These are phyloP conservation scores for Coprinellus micaceus DNA, from an alignment of 768 basidiomycete species.

Conservation along the genomic window DNA sequence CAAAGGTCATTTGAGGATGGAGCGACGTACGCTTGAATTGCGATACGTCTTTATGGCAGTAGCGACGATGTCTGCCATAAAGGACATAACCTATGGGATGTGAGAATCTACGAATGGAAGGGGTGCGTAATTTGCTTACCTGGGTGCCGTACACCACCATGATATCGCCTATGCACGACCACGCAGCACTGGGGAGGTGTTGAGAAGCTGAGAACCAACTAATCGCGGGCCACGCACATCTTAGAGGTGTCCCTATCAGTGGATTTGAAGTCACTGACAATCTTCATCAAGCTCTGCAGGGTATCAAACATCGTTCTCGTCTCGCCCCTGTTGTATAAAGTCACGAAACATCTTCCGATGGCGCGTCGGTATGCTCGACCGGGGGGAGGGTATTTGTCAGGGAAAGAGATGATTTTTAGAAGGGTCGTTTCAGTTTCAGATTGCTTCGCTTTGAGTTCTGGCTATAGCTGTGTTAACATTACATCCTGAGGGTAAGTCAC, in stretches of 20 bases:
- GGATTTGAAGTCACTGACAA: slow-evolving; percentile 68
- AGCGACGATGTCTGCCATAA: slow-evolving; percentile 79
- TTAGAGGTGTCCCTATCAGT: slow-evolving; percentile 58
- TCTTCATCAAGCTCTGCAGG: slow-evolving; percentile 70
- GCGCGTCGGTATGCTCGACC: slow-evolving; percentile 83
- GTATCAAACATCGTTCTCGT: slow-evolving; percentile 85
- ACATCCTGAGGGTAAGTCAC: not conserved
- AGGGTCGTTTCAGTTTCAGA: slow-evolving; percentile 57
- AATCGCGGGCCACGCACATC: slow-evolving; percentile 46
- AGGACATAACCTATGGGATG: slow-evolving; percentile 80
- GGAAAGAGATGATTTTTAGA: slow-evolving; percentile 63
- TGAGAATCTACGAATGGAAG: not conserved
- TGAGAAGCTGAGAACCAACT: slow-evolving; percentile 1
- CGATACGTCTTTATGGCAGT: slow-evolving; percentile 65
- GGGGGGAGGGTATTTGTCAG: slow-evolving; percentile 70
- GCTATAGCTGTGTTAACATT: slow-evolving; percentile 37
- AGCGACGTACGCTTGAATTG: slow-evolving; percentile 63
- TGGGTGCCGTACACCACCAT: slow-evolving; percentile 84
- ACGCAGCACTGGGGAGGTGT: slow-evolving; percentile 58
- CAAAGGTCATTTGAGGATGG: not conserved
- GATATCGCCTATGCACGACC: slow-evolving; percentile 84
- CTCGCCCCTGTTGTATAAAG: slow-evolving; percentile 76
- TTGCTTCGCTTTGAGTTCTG: slow-evolving; percentile 63
- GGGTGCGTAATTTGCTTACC: slow-evolving; percentile 39
- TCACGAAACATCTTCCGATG: slow-evolving; percentile 71